Percentiles rank a stretch among this genome's conserved stretches.
phyloP scores from a whole-genome alignment of 441 rosid genomes.

The Pelargonium citronellum region DNA sequence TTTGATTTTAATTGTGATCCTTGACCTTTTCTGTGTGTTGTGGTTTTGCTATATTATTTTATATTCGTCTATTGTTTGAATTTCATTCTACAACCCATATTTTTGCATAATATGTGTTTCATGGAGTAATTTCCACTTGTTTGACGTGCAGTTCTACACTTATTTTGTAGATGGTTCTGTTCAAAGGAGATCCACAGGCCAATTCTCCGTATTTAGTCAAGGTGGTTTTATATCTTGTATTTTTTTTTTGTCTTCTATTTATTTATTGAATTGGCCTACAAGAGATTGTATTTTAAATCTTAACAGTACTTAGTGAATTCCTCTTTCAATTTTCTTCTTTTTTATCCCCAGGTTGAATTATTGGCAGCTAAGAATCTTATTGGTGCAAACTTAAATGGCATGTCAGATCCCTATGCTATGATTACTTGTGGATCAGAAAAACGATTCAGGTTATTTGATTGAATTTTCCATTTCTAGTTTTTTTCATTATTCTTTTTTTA shows the following conservation, averaged over 20 bases:
- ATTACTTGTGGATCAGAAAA: constrained; percentile 92
- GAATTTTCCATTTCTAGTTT: constrained; percentile 9
- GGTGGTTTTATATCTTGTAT: constrained; percentile 38
- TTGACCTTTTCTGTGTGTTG: background rate
- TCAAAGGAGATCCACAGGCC: constrained; percentile 59
- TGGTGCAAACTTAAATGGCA: constrained; percentile 94
- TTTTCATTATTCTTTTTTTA: too few relatives aligned
- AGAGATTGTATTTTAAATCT: background rate
- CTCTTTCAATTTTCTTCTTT: background rate
- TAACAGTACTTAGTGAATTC: background rate
- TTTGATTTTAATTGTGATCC: background rate
- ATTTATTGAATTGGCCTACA: background rate
- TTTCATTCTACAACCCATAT: background rate
- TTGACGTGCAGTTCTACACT: constrained; percentile 87
- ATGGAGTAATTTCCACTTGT: constrained; percentile 51
- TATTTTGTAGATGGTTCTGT: constrained; percentile 73
- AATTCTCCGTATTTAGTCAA: constrained; percentile 71
- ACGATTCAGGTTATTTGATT: constrained; percentile 71
- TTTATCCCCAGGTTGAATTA: constrained; percentile 63
- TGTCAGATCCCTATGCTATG: constrained; percentile 97
- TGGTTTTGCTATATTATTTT: background rate
- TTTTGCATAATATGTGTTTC: constrained; percentile 28
- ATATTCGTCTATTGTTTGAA: constrained; percentile 8
- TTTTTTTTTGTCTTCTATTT: background rate
- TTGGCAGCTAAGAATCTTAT: constrained; percentile 96